Base-by-base conservation (phyloP, 2,329 filamentous ascomycete genomes). In the Drechmeria coniospora region DNA sequence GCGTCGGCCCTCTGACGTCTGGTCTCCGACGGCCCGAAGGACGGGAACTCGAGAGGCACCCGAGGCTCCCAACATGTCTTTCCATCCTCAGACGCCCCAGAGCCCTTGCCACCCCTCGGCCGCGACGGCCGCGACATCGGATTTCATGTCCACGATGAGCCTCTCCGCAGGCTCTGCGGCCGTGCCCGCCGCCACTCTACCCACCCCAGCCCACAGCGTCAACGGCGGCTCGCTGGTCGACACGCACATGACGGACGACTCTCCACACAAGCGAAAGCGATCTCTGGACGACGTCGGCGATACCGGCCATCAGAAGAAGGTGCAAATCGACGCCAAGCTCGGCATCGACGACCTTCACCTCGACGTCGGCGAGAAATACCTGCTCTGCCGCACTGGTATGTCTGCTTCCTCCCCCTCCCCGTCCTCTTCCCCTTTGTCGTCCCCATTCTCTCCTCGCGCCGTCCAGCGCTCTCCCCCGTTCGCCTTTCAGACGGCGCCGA, bases 361-460 rank as follows among this genome's bases (percentile, higher is more conserved):
- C 45, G 68, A 77, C 59, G 70, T 77, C 36, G 72, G 71, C 53
- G 57, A 65, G 45, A 75, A 74, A 56, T 75, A 75, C 54, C 63
- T 74, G 44, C 61, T 77, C 56, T 68, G 69, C 61, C 68, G 63
- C 61, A 70, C 59, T 59, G 62, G 70, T 75, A 74, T 74, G 69
- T 53, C 62, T 62, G 59, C 64, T 65, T 60, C 56, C 45, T 40
- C 46, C 47, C 41, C 41, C 43, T 41, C 42, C 45, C 43, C 44
- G 34, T 32, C 18, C 12, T 24, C n/a, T n/a, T n/a, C n/a, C n/a
- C n/a, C n/a, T n/a, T n/a, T n/a, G n/a, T n/a, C n/a, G n/a, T n/a
- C n/a, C n/a, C n/a, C n/a, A n/a, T n/a, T n/a, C n/a, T n/a, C n/a
- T n/a, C n/a, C n/a, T n/a, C n/a, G n/a, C n/a, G n/a, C n/a, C n/a